Conservation (phyloP, 768 basidiomycete genomes). For the Mrakia blollopis region DNA sequence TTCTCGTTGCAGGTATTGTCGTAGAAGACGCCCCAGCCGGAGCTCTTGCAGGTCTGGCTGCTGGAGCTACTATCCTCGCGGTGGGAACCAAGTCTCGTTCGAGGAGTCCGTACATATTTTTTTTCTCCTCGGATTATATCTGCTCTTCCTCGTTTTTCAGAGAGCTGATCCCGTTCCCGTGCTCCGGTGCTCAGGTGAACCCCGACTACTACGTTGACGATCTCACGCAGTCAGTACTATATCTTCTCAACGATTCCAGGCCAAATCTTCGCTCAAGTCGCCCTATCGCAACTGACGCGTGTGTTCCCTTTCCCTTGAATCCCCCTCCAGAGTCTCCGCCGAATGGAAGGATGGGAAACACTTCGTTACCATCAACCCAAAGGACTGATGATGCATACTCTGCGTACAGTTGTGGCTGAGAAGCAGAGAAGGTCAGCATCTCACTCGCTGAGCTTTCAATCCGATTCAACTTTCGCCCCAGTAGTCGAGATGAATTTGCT, state of each 20-base stretch:
- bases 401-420: too few relatives aligned
- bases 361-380: slow-evolving; percentile 9
- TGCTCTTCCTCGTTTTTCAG: background rate
- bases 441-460: too few relatives aligned
- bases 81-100: slow-evolving; percentile 54
- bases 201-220: slow-evolving; percentile 11
- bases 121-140: too few relatives aligned
- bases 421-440: too few relatives aligned
- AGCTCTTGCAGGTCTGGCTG: slow-evolving; percentile 64
- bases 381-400: too few relatives aligned
- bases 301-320: background rate
- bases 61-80: slow-evolving; percentile 69
- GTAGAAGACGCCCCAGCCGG: slow-evolving; percentile 88
- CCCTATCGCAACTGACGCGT: background rate
- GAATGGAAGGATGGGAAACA: slow-evolving; percentile 17
- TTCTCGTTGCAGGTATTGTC: slow-evolving; percentile 58
- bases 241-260: too few relatives aligned
- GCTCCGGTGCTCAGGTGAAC: background rate
- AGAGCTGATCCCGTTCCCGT: background rate
- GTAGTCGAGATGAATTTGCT: too few relatives aligned
- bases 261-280: background rate
- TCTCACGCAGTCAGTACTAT: slow-evolving; percentile 23
- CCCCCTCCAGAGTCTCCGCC: slow-evolving; percentile 6
- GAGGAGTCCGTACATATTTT: background rate
- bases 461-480: too few relatives aligned